A percentile compares a stretch with the other conserved stretches of the same genome.
Conservation (phyloP, 2,329 filamentous ascomycete species). For the Lasiodiplodia hormozganensis region DNA sequence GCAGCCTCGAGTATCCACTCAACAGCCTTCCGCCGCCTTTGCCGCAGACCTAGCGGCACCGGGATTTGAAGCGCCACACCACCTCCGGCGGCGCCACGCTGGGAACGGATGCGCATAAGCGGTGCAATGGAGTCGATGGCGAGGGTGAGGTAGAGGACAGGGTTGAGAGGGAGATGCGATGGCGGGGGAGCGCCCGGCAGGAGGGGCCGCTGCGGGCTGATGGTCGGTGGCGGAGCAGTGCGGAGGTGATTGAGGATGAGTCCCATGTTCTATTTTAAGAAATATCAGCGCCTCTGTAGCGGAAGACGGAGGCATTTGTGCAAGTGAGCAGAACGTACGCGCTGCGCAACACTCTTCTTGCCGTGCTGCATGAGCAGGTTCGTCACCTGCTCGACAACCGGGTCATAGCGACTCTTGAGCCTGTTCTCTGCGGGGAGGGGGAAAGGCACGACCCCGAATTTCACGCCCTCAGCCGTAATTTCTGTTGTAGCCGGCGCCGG, state of each 20-base stretch:
- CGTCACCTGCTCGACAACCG: slow-evolving; percentile 84
- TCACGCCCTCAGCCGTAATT: slow-evolving; percentile 62
- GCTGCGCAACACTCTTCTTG: slow-evolving; percentile 88
- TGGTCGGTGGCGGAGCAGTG: slow-evolving; percentile 78
- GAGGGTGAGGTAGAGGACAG: slow-evolving; percentile 84
- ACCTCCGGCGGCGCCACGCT: slow-evolving; percentile 83
- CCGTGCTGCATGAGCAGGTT: slow-evolving; percentile 91
- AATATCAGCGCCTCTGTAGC: neutral
- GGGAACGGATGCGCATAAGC: slow-evolving; percentile 77
- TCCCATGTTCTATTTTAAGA: slow-evolving; percentile 75
- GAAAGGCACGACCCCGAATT: slow-evolving; percentile 75
- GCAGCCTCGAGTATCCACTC: slow-evolving; percentile 90
- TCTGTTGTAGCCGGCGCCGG: slow-evolving; percentile 31
- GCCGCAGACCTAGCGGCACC: slow-evolving; percentile 74
- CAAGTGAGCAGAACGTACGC: slow-evolving; percentile 61
- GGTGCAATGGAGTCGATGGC: slow-evolving; percentile 94
- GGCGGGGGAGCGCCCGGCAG: slow-evolving; percentile 79
- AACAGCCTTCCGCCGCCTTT: slow-evolving; percentile 79
- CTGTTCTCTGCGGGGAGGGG: slow-evolving; percentile 69
- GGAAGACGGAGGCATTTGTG: slow-evolving; percentile 29
- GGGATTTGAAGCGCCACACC: slow-evolving; percentile 85
- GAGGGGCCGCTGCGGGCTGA: slow-evolving; percentile 73
- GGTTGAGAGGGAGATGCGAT: slow-evolving; percentile 83
- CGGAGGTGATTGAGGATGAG: slow-evolving; percentile 83
- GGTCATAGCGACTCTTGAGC: slow-evolving; percentile 83